Conservation (phyloP, 805 yeast species). For the Priceomyces medius region DNA sequence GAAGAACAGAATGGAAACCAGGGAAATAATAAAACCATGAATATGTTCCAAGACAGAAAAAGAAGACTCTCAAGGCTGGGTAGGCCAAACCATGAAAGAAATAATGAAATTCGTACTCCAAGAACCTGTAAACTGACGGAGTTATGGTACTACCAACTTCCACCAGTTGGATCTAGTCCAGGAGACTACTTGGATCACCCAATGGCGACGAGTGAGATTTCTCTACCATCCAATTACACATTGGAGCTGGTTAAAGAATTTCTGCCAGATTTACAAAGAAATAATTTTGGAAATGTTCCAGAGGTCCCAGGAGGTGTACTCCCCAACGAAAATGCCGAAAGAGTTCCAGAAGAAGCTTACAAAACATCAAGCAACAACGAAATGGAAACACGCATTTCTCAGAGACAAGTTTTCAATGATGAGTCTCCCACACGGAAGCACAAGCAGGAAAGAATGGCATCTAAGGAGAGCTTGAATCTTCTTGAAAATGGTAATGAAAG, state of each 20-base stretch:
- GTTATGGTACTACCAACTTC: neutral
- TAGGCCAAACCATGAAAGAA: neutral
- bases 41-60: neutral
- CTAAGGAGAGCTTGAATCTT: too few species aligned
- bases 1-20: neutral
- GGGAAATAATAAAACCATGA: neutral
- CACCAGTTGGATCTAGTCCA: slow-evolving; percentile 3
- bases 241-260: neutral
- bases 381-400: too few species aligned
- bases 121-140: neutral
- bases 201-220: slow-evolving; percentile 2
- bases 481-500: too few species aligned
- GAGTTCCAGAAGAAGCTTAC: neutral
- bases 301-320: neutral
- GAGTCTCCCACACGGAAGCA: too few species aligned
- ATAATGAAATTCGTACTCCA: neutral
- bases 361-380: too few species aligned
- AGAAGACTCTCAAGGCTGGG: neutral
- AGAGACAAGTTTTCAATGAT: too few species aligned
- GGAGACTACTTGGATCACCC: neutral
- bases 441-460: too few species aligned
- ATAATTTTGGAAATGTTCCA: neutral
- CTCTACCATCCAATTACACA: slow-evolving; percentile 2
- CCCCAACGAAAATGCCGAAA: too few species aligned
- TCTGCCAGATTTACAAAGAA: neutral